Evolutionary conservation across 352 stramenopile genomes (phyloP), one percentile per base, ranked within the genome.

Genomic region (Blastocystis sp.): DNA sequence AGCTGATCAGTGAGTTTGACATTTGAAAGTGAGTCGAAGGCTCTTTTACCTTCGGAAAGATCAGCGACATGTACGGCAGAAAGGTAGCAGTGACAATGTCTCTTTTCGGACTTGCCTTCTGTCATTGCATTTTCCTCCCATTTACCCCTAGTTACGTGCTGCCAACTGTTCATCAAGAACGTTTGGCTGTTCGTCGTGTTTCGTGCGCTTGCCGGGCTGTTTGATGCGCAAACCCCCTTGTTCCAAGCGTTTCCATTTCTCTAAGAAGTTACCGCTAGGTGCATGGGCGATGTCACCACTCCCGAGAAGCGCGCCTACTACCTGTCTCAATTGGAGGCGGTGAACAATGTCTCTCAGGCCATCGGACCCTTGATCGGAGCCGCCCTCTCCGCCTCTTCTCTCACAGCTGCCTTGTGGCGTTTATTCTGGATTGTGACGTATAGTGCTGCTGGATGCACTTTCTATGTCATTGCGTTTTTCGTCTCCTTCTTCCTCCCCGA

Each of bases 271-370:
- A 84, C 43, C 7, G 0, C 7, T 67, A 84, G 74, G 28, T 84
- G 28, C 21, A 45, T 70, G n/a, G 52, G 74, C 21, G 74, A 84
- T 28, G 38, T 84, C 9, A 84, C 74, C 34, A 67, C 74, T 0
- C 43, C 11, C 17, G 53, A 34, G 9, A n/a, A 84, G n/a, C 74
- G 74, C 40, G 74, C 74, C 41, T 45, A 48, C 38, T 84, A 84
- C 28, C 74, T 84, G 17, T 62, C 74, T 19, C 45, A 84, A 34
- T 52, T 84, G 74, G 74, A 84, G 53, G 34, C 74, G 38, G 74
- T 84, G 4, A 84, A 84, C 61, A 84, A 84, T 48, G 14, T 84
- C n/a, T 53, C 74, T 0, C 74, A 84, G 34, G 17, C 21, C 23
- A 9, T 84, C 5, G 56, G 74, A 59, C 74, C 74, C 19, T 4